Evolutionary conservation across 2,329 filamentous ascomycete species (phyloP), one percentile per base, ranked within the genome.

Genomic region (Microcera coccophila): DNA sequence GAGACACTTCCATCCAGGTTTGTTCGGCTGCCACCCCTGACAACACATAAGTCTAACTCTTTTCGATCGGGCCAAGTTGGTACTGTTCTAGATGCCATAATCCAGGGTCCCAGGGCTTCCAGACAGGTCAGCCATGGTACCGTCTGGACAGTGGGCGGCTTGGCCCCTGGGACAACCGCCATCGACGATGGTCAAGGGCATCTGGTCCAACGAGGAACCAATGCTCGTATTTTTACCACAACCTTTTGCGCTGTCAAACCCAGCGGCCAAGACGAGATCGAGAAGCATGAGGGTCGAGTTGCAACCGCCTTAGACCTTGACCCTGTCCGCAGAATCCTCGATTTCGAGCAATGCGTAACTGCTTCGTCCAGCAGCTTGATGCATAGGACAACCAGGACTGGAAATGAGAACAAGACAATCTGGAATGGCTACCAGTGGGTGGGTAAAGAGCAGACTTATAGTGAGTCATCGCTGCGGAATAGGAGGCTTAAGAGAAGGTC

Each of bases 231-330:
- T n/a, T 78, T 76, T 48, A 70, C 71, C 0, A 75, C 74, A n/a
- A 65, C 70, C 0, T 81, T 80, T 42, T 64, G 69, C 0, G 62
- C 60, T 5, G 46, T 61, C 1, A 64, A 63, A 16, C 61, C 67
- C 5, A 71, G 64, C 35, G 60, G 71, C 1, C 74, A 79, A 28
- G 79, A 86, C 28, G 80, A 88, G 31, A 68, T 75, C 11, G 79
- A 84, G 43, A 81, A 78, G 39, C 86, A 95, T 59, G 80, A 86
- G 56, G 77, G 78, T 31, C 81, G 89, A 20, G 68, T 98, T 42
- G 90, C 90, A 8, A 71, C 84, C 14, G 93, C 93, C 3, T 73
- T 97, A 39, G 78, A 87, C n/a, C 75, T 97, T 47, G 82, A 95
- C 59, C 81, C 80, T 35, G 72, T 78, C 21, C 73, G 76, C 19